Evolutionary conservation across 2,329 filamentous ascomycete genomes (phyloP), one percentile per base, ranked within the genome.

Genomic region (Amesomyces nigricolor): DNA sequence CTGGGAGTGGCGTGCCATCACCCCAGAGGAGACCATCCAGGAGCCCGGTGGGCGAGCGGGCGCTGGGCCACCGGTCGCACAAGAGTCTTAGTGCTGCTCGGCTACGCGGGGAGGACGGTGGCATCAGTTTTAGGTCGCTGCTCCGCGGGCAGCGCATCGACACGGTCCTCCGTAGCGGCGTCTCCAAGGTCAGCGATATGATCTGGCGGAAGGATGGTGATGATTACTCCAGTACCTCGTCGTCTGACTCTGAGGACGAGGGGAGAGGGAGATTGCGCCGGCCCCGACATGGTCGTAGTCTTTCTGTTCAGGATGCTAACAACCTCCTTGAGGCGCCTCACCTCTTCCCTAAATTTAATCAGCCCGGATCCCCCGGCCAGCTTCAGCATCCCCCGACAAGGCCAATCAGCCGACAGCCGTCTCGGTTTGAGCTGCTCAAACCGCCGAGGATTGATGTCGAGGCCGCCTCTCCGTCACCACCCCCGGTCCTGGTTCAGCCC

Each of bases 111-210:
- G 75, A 79, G 39, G 74, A 79, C 52, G 67, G 71, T 39, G 82
- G 81, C 9, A 57, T 62, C 16, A 83, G 81, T 37, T 76, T 90
- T 8, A 82, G 85, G 42, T 83, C 86, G 6, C 85, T 96, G 47
- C 87, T 96, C 71, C 92, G 90, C 71, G 86, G 85, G 2, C 81
- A 83, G 48, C 79, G 87, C 53, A 83, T 92, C 59, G 88, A 89
- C 58, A 87, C 82, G 30, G 78, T 89, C 30, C 80, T 95, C 44
- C 78, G 79, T 26, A 80, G 75, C 6, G 72, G 80, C 22, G 78
- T 83, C 5, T 80, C 78, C 26, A 81, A 77, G 62, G 68, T 83
- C 13, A 76, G 79, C 30, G 80, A 82, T 49, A 71, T 83, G 51
- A 61, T 83, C 19, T 82, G 81, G 78, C 78, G 75, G 61, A 81